Base-by-base conservation (phyloP, 73 alveolate genomes). In the Paramecium tetraurelia region DNA sequence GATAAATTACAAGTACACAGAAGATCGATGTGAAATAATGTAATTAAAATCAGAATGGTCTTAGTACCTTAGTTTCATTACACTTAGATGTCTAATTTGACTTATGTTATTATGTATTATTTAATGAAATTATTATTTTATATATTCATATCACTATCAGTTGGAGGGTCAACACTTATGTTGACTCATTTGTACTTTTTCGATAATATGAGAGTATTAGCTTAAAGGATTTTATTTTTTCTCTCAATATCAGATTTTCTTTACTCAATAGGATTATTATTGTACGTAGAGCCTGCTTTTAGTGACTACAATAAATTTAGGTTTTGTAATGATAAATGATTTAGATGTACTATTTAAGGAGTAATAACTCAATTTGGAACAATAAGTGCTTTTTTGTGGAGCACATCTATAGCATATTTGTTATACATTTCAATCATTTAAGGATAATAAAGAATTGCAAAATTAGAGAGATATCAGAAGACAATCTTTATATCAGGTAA, bases 371-470 rank as follows among this genome's bases (percentile, higher is more conserved):
- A 80, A 44, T 44, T 80, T 46, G 70, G 76, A 12, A 80, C 75
- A 14, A 44, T 41, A n/a, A 44, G 90, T 80, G 43, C 90, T 11
- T 80, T 41, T 80, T 80, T 80, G 24, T 80, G 90, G 90, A 80
- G 90, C 48, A 12, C 72, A 10, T 43, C 75, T 11, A 80, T 80
- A 20, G 70, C 76, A 24, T 80, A 80, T 48, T 40, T 80, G 7
- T 80, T 63, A 22, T 80, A 31, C 24, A 46, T 20, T 44, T 80
- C 90, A 44, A 80, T 48, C 46, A 80, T 35, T n/a, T n/a, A 20
- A 41, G 70, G 75, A 12, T 31, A 46, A 48, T 8, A 80, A 48
- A 16, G 50, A 44, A 18, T 80, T 21, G 29, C 18, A 22, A 18
- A 44, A 24, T 43, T 44, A 21, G 90, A 44, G 38, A 48, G 29